A percentile compares a stretch with the other conserved stretches of the same genome.
These are phyloP conservation scores for Artemisia argyi DNA, from an alignment of 129 eudicot species.

Conservation along the genomic window DNA sequence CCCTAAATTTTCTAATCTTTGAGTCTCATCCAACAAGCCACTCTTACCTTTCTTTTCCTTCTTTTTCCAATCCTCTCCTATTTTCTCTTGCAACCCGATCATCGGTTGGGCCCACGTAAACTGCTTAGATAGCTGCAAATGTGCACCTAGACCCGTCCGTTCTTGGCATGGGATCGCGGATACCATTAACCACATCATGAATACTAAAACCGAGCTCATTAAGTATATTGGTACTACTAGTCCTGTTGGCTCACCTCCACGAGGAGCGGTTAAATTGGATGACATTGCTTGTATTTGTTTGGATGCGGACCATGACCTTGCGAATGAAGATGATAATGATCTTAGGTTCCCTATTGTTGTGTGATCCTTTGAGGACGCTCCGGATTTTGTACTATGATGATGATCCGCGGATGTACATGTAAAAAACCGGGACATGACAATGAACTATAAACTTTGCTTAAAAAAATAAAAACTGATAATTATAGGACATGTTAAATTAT, in stretches of 20 bases:
- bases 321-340: constrained; percentile 48
- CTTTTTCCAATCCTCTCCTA: constrained; percentile 86
- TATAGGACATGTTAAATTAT: no score
- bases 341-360: constrained; percentile 35
- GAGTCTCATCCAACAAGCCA: constrained; percentile 75
- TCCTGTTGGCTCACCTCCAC: constrained; percentile 73
- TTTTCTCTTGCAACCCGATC: constrained; percentile 72
- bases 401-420: neutral
- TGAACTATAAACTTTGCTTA: no score
- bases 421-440: no score
- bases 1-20: constrained; percentile 63
- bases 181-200: constrained; percentile 84
- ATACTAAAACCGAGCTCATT: constrained; percentile 63
- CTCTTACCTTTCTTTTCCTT: constrained; percentile 82
- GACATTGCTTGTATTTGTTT: constrained; percentile 81
- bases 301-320: constrained; percentile 76
- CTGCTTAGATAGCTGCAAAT: constrained; percentile 57
- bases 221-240: constrained; percentile 60
- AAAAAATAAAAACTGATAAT: no score
- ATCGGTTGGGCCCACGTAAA: constrained; percentile 67
- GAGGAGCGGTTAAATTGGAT: constrained; percentile 68
- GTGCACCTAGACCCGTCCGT: constrained; percentile 57
- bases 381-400: constrained; percentile 24
- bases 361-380: constrained; percentile 30
- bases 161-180: constrained; percentile 93